These are phyloP conservation scores for Lactifluus volemus DNA, from an alignment of 768 basidiomycete species.

Conservation along the genomic window DNA sequence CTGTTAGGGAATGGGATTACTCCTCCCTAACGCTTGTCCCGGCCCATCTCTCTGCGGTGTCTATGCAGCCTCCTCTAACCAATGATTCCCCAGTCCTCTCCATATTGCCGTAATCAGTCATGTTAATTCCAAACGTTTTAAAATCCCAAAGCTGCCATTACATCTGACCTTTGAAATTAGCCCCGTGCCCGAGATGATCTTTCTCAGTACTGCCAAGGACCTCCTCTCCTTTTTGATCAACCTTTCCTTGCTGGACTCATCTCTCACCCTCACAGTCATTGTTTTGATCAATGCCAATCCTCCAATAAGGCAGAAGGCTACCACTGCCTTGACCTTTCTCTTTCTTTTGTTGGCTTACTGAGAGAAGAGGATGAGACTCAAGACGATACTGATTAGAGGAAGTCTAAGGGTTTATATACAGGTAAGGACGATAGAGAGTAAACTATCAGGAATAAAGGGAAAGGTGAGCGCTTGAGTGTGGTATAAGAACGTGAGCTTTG, in stretches of 20 bases:
- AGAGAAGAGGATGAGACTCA: no score
- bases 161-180: slow-evolving; percentile 5
- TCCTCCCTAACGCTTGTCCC: no score
- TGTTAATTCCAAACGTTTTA: slow-evolving; percentile 1
- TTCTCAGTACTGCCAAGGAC: slow-evolving; percentile 15
- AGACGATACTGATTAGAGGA: no score
- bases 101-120: background rate
- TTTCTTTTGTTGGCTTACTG: slow-evolving; percentile 2
- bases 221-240: slow-evolving; percentile 12
- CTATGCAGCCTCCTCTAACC: background rate
- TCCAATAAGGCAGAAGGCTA: background rate
- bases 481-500: no score
- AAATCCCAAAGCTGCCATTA: background rate
- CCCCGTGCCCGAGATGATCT: slow-evolving; percentile 12
- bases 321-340: background rate
- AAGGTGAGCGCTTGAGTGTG: no score
- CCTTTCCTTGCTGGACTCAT: slow-evolving; percentile 11
- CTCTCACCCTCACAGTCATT: slow-evolving; percentile 8
- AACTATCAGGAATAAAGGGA: no score
- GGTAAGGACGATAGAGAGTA: no score
- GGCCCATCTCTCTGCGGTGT: background rate
- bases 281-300: slow-evolving; percentile 4
- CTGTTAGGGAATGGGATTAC: no score
- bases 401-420: no score
- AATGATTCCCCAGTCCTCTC: no score